Evolutionary conservation across 2,329 filamentous ascomycete genomes (phyloP), one percentile per base, ranked within the genome.

Genomic region (Fusarium mundagurra): DNA sequence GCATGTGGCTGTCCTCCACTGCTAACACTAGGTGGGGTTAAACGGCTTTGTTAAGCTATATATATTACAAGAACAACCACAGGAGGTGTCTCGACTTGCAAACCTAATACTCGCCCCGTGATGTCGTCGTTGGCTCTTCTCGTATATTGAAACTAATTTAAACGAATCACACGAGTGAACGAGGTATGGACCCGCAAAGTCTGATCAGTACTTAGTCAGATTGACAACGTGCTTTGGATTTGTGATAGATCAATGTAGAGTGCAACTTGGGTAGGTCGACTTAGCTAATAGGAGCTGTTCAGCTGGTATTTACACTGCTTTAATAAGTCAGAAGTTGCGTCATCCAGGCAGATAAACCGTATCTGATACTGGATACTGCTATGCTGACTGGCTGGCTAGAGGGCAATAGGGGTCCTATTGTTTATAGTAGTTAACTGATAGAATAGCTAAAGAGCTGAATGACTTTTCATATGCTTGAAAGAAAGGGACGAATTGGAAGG

Each of bases 1-100:
- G 62, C 73, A 68, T 76, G 69, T 75, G 72, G 65, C 50, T 63
- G 47, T 36, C 29, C 34, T 51, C 31, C 31, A 34, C 31, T 60
- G 34, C 29, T 48, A n/a, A 24, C 24, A 14, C 27, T 22, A 33
- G 50, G 60, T 50, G 67, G 59, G 67, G 59, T 41, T 58, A 41
- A 55, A 41, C 36, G 14, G 20, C 34, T 55, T 48, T 31, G 22
- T 8, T 22, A 12, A 31, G 27, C 14, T 20, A 16, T 41, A 41
- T 16, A 20, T 34, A 36, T 34, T 34, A 36, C 24, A 41, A 41
- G 20, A 41, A 31, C 38, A 44, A 45, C n/a, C 31, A 34, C 12
- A 20, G n/a, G 24, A 22, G 24, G 33, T 54, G 50, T 24, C 33
- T 22, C 10, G 10, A 38, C 24, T 54, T 27, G n/a, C 16, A 54